Conservation (phyloP, 257 asterid genomes). For the Coffea eugenioides region DNA sequence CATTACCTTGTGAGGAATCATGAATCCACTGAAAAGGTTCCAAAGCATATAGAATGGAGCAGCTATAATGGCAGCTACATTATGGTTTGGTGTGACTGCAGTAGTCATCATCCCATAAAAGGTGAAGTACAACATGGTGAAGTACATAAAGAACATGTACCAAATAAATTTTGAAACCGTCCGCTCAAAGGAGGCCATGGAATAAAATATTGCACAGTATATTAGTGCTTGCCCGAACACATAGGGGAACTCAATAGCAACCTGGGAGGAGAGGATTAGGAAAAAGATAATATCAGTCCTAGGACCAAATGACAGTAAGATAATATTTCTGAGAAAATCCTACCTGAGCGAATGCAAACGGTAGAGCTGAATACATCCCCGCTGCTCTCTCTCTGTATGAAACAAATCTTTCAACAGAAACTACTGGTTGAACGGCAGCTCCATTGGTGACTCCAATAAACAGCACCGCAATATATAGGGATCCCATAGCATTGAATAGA, state of each 20-base stretch:
- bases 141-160: slow-evolving; percentile 76
- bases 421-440: slow-evolving; percentile 94
- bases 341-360: slow-evolving; percentile 93
- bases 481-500: slow-evolving; percentile 92
- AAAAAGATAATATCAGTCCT: neutral
- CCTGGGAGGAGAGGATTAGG: slow-evolving; percentile 41
- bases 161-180: slow-evolving; percentile 53
- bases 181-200: slow-evolving; percentile 90
- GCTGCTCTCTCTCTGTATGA: slow-evolving; percentile 95
- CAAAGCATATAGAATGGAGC: slow-evolving; percentile 97
- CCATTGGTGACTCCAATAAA: slow-evolving; percentile 81
- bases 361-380: slow-evolving; percentile 90
- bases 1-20: slow-evolving; percentile 94
- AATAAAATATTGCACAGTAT: slow-evolving; percentile 71
- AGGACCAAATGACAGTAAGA: slow-evolving; percentile 9
- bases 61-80: slow-evolving; percentile 78
- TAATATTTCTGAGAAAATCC: neutral
- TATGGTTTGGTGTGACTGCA: slow-evolving; percentile 91
- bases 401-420: slow-evolving; percentile 92
- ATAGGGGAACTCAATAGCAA: slow-evolving; percentile 81
- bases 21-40: slow-evolving; percentile 95
- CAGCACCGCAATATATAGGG: slow-evolving; percentile 83
- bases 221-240: slow-evolving; percentile 64
- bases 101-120: slow-evolving; percentile 97
- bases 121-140: slow-evolving; percentile 85